Evolutionary conservation across 2,329 filamentous ascomycete genomes (phyloP), one percentile per base, ranked within the genome.

Genomic region (Fusarium agapanthi): DNA sequence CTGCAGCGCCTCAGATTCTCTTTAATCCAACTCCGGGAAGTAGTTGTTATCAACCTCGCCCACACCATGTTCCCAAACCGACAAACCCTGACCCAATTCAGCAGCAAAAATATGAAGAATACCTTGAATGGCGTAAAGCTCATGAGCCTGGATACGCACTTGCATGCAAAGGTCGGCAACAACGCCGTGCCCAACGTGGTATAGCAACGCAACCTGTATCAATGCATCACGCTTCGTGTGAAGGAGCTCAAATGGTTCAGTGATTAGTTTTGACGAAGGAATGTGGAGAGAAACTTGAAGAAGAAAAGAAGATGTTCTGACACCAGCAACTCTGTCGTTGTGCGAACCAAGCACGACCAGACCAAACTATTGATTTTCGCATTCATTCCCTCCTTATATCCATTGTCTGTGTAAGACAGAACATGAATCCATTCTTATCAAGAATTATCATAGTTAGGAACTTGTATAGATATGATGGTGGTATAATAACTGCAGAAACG

Each of bases 91-190:
- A 86, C 65, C 76, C 85, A 18, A 64, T 75, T 48, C 80, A 81
- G 32, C 85, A 87, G 75, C 83, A 84, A 65, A 79, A 80, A 65
- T 87, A 87, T 73, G 85, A 87, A 76, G 83, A 81, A 40, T 86
- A 82, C 71, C 82, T 87, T 38, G 85, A 87, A 75, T 85, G 82
- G 82, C 82, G 84, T 62, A 87, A 87, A 69, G 83, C 83, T 28
- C 82, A 83, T 51, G 83, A 86, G 70, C 85, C 85, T 11, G 84
- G 84, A 5, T 87, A 86, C 71, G 85, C 85, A 30, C 71, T 83
- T 65, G 79, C 82, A 71, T 87, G 85, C 77, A 85, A 84, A 68
- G 78, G 79, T 44, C 79, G 85, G 51, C 85, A 86, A 72, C 82
- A 83, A 64, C 76, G 79, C 30, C 79, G 83, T 56, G 79, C 77